Conservation (phyloP, 495 filamentous ascomycete species). For the Diplogelasinospora grovesii region DNA sequence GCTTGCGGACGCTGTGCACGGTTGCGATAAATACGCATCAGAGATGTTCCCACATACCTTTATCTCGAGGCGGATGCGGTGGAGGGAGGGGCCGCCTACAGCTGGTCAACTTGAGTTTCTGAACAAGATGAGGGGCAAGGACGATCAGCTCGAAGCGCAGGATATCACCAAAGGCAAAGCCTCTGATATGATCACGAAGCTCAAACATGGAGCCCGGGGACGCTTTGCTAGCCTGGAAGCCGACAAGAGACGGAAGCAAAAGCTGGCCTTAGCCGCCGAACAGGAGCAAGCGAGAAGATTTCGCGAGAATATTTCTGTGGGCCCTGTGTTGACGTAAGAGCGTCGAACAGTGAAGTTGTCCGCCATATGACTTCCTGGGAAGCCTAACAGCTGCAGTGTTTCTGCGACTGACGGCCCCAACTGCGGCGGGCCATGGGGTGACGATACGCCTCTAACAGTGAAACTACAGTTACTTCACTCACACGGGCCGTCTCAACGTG, state of each 20-base stretch:
- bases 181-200: conserved; percentile 86
- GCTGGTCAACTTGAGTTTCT: conserved; percentile 63
- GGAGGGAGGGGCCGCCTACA: conserved; percentile 63
- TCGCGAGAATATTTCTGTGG: conserved; percentile 56
- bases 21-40: conserved; percentile 72
- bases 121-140: conserved; percentile 54
- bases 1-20: conserved; percentile 68
- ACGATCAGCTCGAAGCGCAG: conserved; percentile 45
- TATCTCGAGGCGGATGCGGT: conserved; percentile 52
- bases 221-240: conserved; percentile 51
- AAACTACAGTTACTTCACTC: too few relatives aligned
- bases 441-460: too few relatives aligned
- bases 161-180: conserved; percentile 75
- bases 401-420: too few relatives aligned
- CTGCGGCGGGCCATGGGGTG: too few relatives aligned
- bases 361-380: too few relatives aligned
- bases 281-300: conserved; percentile 34
- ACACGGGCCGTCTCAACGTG: too few relatives aligned
- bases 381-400: too few relatives aligned
- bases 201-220: conserved; percentile 74
- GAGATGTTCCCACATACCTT: conserved; percentile 53
- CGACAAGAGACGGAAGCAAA: conserved; percentile 39
- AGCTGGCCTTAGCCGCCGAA: conserved; percentile 32
- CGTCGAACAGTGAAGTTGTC: too few relatives aligned
- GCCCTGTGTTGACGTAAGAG: conserved; percentile 39